phyloP scores from a whole-genome alignment of 140 eudicot species.

The Flaveria floridana region DNA sequence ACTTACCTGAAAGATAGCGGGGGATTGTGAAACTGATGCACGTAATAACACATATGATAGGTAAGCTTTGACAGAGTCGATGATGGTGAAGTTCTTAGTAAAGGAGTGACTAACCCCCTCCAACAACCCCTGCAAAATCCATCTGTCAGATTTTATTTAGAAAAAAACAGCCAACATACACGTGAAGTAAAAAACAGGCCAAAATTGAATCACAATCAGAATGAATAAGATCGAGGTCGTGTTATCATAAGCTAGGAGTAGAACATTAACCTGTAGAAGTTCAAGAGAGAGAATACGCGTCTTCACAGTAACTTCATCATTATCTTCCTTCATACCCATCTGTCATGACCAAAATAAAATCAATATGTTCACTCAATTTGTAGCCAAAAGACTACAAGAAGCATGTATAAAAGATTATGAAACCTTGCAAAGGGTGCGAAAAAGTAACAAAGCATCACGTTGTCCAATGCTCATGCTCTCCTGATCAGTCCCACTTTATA shows the following conservation, averaged over 20 bases:
- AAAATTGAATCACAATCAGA: neutral
- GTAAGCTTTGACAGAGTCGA: constrained; percentile 92
- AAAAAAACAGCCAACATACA: neutral
- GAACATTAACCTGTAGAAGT: constrained; percentile 78
- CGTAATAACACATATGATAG: constrained; percentile 84
- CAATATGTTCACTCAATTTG: constrained; percentile 26
- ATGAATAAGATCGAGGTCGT: neutral
- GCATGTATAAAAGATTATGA: constrained; percentile 15
- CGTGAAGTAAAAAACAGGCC: constrained; percentile 10
- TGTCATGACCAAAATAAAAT: constrained; percentile 39
- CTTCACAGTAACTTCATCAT: constrained; percentile 84
- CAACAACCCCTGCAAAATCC: constrained; percentile 71
- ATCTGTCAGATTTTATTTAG: constrained; percentile 10
- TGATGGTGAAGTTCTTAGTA: constrained; percentile 78
- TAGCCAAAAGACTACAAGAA: constrained; percentile 11
- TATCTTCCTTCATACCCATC: constrained; percentile 99
- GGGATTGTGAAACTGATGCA: constrained; percentile 86
- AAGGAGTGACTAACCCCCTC: constrained; percentile 87
- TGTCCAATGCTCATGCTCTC: constrained; percentile 90
- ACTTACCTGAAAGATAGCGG: constrained; percentile 79
- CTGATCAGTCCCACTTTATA: constrained; percentile 71
- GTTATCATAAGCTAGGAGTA: neutral
- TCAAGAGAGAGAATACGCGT: constrained; percentile 92
- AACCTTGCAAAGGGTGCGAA: constrained; percentile 99
- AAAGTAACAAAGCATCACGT: constrained; percentile 93